Conservation (phyloP, 1,284 basidiomycete genomes). For the Pseudozyma tsukubaensis region DNA sequence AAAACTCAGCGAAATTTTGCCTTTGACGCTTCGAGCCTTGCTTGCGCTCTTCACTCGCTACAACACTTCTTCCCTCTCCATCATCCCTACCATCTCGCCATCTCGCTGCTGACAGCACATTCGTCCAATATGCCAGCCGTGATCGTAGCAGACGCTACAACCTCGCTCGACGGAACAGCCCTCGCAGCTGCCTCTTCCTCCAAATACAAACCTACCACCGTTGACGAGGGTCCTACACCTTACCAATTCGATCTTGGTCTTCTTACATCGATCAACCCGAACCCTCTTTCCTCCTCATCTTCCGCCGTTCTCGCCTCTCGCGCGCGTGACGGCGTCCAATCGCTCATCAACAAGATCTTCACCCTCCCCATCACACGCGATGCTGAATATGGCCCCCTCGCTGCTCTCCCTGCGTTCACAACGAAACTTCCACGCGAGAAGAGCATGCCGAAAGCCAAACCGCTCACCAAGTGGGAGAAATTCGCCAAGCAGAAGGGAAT, state of each 20-base stretch:
- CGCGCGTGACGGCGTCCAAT: slow-evolving; percentile 87
- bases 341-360: slow-evolving; percentile 83
- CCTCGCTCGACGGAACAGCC: slow-evolving; percentile 41
- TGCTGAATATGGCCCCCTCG: slow-evolving; percentile 85
- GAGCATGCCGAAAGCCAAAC: slow-evolving; percentile 90
- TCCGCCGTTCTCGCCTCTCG: slow-evolving; percentile 83
- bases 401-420: slow-evolving; percentile 76
- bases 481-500: slow-evolving; percentile 97
- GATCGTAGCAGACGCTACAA: slow-evolving; percentile 29
- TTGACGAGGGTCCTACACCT: slow-evolving; percentile 78
- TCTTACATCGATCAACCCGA: slow-evolving; percentile 86
- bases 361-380: slow-evolving; percentile 78
- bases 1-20: too few relatives aligned
- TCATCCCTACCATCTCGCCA: neutral
- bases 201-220: slow-evolving; percentile 50
- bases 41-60: neutral
- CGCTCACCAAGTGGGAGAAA: slow-evolving; percentile 94
- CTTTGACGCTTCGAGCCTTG: too few relatives aligned
- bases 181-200: slow-evolving; percentile 38
- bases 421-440: slow-evolving; percentile 89
- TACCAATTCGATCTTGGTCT: slow-evolving; percentile 85
- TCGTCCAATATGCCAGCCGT: slow-evolving; percentile 37
- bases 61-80: neutral
- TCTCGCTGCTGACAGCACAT: neutral
- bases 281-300: slow-evolving; percentile 81